Evolutionary conservation across 2,329 filamentous ascomycete genomes (phyloP).

Genomic region (Cylindrodendrum hubeiense): DNA sequence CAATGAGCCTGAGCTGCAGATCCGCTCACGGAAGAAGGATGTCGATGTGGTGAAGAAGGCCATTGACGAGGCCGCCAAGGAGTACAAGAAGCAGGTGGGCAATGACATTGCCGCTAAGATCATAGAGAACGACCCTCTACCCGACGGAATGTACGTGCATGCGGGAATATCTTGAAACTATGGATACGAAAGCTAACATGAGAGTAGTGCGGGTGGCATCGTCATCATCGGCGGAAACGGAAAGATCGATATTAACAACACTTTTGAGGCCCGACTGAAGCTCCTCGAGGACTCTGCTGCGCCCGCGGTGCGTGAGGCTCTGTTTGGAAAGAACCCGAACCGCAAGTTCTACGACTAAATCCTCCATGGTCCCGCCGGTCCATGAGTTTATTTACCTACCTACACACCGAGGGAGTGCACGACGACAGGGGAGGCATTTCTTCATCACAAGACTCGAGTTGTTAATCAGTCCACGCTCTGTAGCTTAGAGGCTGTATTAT

Average conservation of each 20-base stretch:
- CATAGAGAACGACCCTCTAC: slow-evolving; percentile 82
- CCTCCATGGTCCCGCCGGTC: slow-evolving; percentile 23
- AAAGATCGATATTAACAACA: slow-evolving; percentile 99
- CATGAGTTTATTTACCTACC: slow-evolving; percentile 29
- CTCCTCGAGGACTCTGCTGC: slow-evolving; percentile 88
- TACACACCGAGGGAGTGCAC: slow-evolving; percentile 34
- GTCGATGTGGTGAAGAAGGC: slow-evolving; percentile 81
- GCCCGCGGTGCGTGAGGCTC: slow-evolving; percentile 83
- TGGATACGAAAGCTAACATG: slow-evolving; percentile 38
- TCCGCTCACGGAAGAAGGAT: slow-evolving; percentile 86
- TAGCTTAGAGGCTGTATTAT: slow-evolving; percentile 53
- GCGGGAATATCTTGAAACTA: too few species aligned
- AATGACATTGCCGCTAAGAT: slow-evolving; percentile 78
- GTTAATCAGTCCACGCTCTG: slow-evolving; percentile 43
- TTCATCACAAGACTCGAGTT: slow-evolving; percentile 41
- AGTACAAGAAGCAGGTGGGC: slow-evolving; percentile 85
- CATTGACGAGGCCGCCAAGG: slow-evolving; percentile 78
- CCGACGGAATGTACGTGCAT: slow-evolving; percentile 82
- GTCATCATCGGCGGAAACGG: slow-evolving; percentile 83
- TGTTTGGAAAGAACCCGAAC: slow-evolving; percentile 96
- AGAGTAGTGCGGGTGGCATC: slow-evolving; percentile 82
- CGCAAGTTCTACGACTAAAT: slow-evolving; percentile 92
- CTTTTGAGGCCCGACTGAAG: slow-evolving; percentile 89
- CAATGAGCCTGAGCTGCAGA: slow-evolving; percentile 80
- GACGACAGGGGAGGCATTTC: slow-evolving; percentile 34